Base-by-base conservation (phyloP, 352 stramenopile genomes). In the Pythium pectinolyticum region DNA sequence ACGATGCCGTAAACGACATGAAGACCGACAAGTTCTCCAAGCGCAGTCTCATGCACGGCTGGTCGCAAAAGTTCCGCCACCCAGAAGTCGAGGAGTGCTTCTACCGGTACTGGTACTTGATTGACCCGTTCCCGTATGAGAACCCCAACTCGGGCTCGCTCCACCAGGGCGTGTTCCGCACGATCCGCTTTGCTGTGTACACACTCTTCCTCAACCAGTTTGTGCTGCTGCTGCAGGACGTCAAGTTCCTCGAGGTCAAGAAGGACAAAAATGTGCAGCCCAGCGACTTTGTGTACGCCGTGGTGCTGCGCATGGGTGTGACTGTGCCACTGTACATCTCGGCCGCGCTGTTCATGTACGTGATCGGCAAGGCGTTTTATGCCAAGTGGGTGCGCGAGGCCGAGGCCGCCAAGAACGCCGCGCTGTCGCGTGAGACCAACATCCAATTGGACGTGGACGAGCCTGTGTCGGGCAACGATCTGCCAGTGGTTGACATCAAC, bases 71-170 rank as follows among this genome's bases (percentile, higher is more conserved):
- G 45, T 93, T 93, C 62, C 78, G 77, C 51, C 72, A 93, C 68
- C 76, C 77, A 0, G 76, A 84, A 37, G 78, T 93, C 40, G 84
- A 93, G 52, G 84, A 93, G 57, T 84, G 73, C 52, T 93, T 93
- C 66, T 93, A 89, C 70, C 71, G 77, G 9, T 86, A 90, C 63
- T 93, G 84, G 84, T 93, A 93, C 68, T 71, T 93, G n/a, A 93
- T 93, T 46, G 84, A 93, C 57, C 80, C 84, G 53, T 90, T 89
- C 57, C 84, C 84, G 55, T 93, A 89, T 56, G 82, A 93, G 59
- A 90, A 93, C 66, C 82, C 84, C 3, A 91, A 90, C 72, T 86
- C 81, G 22, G 84, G 82, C 15, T 85, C 75, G 47, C 71, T 93
- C 48, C 84, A 93, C 52, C 61, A 76, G 51, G 78, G 81, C 39